phyloP scores from a whole-genome alignment of 768 basidiomycete species.

The Phylloporus arenicola region DNA sequence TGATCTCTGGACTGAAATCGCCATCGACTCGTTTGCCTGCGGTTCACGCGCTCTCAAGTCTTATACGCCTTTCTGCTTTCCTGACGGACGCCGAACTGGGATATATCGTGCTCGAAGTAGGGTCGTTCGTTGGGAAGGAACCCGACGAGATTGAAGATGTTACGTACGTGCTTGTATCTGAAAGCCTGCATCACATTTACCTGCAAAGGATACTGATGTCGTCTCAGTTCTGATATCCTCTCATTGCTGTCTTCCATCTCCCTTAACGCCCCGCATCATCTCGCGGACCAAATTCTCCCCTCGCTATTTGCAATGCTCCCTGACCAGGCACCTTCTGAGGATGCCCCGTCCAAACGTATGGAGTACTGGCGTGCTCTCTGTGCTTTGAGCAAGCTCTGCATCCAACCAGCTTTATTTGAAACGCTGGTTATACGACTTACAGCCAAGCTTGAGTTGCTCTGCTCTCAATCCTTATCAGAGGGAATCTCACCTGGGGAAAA shows the following conservation, averaged over 20 bases:
- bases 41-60: conserved; percentile 56
- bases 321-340: conserved; percentile 51
- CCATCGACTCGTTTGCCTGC: conserved; percentile 51
- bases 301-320: conserved; percentile 74
- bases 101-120: conserved; percentile 71
- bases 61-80: conserved; percentile 60
- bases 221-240: conserved; percentile 50
- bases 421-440: conserved; percentile 71
- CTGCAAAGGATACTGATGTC: not conserved
- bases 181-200: not conserved
- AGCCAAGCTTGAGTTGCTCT: conserved; percentile 71
- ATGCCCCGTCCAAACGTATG: conserved; percentile 50
- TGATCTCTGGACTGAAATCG: conserved; percentile 53
- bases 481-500: not conserved
- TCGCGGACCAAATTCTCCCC: conserved; percentile 75
- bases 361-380: conserved; percentile 64
- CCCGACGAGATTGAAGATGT: conserved; percentile 50
- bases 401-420: conserved; percentile 76
- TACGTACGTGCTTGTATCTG: conserved; percentile 32
- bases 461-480: conserved; percentile 29
- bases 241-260: conserved; percentile 63
- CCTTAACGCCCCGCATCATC: conserved; percentile 49
- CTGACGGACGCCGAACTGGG: conserved; percentile 70
- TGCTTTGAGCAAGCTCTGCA: conserved; percentile 67
- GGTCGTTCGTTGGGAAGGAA: conserved; percentile 54